phyloP scores from a whole-genome alignment of 2,329 filamentous ascomycete genomes.

The Fusarium robinianum region DNA sequence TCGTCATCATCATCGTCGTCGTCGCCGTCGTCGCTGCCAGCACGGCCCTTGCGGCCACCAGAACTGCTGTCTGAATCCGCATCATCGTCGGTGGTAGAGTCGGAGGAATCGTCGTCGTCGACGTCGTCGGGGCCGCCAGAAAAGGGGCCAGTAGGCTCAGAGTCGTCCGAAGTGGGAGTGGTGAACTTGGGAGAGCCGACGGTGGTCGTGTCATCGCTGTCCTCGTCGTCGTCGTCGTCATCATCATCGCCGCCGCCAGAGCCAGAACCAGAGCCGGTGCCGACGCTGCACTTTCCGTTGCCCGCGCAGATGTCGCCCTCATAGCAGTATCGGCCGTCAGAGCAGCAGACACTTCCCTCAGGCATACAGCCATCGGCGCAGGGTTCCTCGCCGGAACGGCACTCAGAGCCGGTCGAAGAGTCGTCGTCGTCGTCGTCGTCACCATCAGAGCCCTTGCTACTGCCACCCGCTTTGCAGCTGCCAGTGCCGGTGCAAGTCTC shows the following conservation, averaged over 20 bases:
- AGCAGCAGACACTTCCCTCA: constrained; percentile 27
- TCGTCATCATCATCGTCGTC: neutral
- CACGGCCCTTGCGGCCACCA: too few species aligned
- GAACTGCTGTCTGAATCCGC: too few species aligned
- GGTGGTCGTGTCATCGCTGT: constrained; percentile 19
- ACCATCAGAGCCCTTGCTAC: constrained; percentile 23
- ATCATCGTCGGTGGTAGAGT: too few species aligned
- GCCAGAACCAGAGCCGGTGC: constrained; percentile 17
- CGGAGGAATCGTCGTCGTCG: too few species aligned
- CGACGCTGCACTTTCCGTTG: too few species aligned
- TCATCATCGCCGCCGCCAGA: constrained; percentile 21
- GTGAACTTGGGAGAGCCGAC: too few species aligned
- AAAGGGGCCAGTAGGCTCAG: too few species aligned
- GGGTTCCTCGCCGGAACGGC: constrained; percentile 8
- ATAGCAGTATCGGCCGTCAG: constrained; percentile 30
- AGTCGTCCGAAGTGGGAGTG: too few species aligned
- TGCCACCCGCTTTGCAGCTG: constrained; percentile 15
- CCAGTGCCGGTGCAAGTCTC: constrained; percentile 31
- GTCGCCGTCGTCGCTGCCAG: constrained; percentile 18
- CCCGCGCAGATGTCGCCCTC: too few species aligned
- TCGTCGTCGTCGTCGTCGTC: constrained; percentile 12
- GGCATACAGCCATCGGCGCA: constrained; percentile 30
- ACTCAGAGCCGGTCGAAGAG: constrained; percentile 3
- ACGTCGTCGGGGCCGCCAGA: too few species aligned
- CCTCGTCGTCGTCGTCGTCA: neutral